Base-by-base conservation (phyloP, 2,329 filamentous ascomycete genomes). In the Pleurostoma richardsiae region DNA sequence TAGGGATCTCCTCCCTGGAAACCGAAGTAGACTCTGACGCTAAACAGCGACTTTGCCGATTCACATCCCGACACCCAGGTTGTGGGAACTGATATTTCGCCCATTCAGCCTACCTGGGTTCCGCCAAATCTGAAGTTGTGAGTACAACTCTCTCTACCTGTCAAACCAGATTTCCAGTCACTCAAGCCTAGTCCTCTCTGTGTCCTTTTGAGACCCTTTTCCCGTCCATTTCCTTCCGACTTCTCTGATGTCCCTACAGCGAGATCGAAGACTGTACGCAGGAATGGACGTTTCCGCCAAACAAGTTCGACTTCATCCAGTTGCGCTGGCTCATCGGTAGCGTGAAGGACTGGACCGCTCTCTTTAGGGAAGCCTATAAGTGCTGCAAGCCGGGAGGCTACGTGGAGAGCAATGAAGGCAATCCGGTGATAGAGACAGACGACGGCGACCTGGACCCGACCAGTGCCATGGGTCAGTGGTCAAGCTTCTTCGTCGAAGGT, bases 231-330 rank as follows among this genome's bases (percentile, higher is more conserved):
- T 19, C 19, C 19, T 19, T 19, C 19, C 19, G 19, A 19, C 19
- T 19, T 19, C 19, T 19, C 19, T 19, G 19, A 19, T 19, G 19
- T 19, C 19, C 19, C 4, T 11, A 10, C 48, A 58, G 58, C 42
- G 54, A 83, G 49, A 75, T 85, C 41, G 83, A 86, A 56, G 81
- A 86, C 56, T 76, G 78, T 41, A 78, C 79, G 49, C 69, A 58
- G 5, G 65, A 67, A 0, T 73, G 69, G 68, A 80, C 65, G 62
- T 79, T 66, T 56, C 26, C 49, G 51, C 73, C 50, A 52, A 68
- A 51, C 48, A 49, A 51, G 26, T 79, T 81, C 54, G 80, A 85
- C 62, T 81, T 73, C 55, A 73, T 84, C 49, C 80, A 82, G 58
- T 74, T 74, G 4, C 72, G 74, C 43, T 67, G 76, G 51, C 64